Evolutionary conservation across 768 basidiomycete species (phyloP).

Genomic region (Candolleomyces aberdarensis): DNA sequence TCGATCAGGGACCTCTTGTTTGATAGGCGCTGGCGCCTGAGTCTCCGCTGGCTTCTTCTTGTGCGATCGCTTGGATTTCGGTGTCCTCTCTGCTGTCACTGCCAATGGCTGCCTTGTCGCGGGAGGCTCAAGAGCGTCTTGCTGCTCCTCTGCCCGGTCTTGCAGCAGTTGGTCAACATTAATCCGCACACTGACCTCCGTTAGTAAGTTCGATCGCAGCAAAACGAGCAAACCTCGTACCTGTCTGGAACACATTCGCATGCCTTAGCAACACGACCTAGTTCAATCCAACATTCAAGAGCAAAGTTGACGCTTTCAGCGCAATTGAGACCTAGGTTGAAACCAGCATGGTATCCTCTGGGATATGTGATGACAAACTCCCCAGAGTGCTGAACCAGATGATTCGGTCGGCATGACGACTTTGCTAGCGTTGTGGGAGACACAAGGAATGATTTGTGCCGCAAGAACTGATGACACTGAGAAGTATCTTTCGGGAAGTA

Average conservation of each 20-base stretch:
- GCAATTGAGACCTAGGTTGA: constrained; percentile 95
- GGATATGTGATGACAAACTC: constrained; percentile 97
- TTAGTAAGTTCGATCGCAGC: background rate
- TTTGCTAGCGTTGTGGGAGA: constrained; percentile 82
- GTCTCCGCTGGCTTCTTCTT: constrained; percentile 17
- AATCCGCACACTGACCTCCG: constrained; percentile 74
- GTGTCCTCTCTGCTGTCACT: too few relatives aligned
- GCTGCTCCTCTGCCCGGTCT: constrained; percentile 54
- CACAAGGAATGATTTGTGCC: constrained; percentile 94
- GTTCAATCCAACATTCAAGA: constrained; percentile 87
- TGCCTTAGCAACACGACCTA: constrained; percentile 76
- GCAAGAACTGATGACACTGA: constrained; percentile 87
- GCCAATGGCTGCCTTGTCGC: too few relatives aligned
- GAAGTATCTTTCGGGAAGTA: constrained; percentile 88
- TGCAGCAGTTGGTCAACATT: constrained; percentile 84
- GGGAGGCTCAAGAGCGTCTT: background rate
- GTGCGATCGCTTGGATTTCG: constrained; percentile 14
- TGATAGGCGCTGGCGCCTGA: constrained; percentile 11
- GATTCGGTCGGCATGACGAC: constrained; percentile 78
- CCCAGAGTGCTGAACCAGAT: constrained; percentile 87
- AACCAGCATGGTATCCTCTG: constrained; percentile 93
- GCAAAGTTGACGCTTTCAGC: constrained; percentile 98
- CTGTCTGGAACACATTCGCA: constrained; percentile 76
- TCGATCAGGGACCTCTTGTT: constrained; percentile 18
- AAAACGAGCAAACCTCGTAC: constrained; percentile 30